Evolutionary conservation across 352 stramenopile genomes (phyloP).

Genomic region (Pythium aphanidermatum): DNA sequence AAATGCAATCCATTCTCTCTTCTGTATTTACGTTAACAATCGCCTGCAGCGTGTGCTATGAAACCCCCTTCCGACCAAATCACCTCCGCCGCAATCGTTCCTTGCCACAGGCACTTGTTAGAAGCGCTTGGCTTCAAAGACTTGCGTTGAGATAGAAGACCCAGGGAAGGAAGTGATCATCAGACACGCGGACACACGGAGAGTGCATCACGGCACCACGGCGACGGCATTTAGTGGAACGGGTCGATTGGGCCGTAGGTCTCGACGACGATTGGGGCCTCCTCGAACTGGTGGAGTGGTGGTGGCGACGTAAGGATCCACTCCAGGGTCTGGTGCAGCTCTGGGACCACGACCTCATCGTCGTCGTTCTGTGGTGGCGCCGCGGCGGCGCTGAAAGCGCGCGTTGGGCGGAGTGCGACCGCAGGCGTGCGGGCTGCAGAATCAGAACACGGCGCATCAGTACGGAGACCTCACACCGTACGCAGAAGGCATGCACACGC

Average conservation of each 20-base stretch:
- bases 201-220: neutral
- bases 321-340: slow-evolving; percentile 78
- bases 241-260: slow-evolving; percentile 83
- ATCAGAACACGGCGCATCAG: slow-evolving; percentile 7
- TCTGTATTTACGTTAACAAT: slow-evolving; percentile 26
- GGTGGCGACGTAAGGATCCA: slow-evolving; percentile 80
- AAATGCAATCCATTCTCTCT: no score
- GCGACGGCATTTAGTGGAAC: slow-evolving; percentile 47
- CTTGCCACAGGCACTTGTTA: no score
- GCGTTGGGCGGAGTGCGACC: slow-evolving; percentile 41
- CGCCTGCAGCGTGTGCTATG: neutral
- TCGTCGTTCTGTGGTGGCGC: slow-evolving; percentile 45
- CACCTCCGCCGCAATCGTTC: no score
- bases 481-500: slow-evolving; percentile 19
- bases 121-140: no score
- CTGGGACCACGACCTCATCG: slow-evolving; percentile 75
- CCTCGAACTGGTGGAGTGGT: slow-evolving; percentile 87
- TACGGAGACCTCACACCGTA: neutral
- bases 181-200: neutral
- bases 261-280: slow-evolving; percentile 84
- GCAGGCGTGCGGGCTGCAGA: slow-evolving; percentile 41
- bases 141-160: neutral
- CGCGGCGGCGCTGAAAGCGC: slow-evolving; percentile 47
- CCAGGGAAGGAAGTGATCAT: neutral
- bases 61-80: no score